phyloP scores from a whole-genome alignment of 2,329 filamentous ascomycete genomes.

The Hymenotorrendiella dingleyae region DNA sequence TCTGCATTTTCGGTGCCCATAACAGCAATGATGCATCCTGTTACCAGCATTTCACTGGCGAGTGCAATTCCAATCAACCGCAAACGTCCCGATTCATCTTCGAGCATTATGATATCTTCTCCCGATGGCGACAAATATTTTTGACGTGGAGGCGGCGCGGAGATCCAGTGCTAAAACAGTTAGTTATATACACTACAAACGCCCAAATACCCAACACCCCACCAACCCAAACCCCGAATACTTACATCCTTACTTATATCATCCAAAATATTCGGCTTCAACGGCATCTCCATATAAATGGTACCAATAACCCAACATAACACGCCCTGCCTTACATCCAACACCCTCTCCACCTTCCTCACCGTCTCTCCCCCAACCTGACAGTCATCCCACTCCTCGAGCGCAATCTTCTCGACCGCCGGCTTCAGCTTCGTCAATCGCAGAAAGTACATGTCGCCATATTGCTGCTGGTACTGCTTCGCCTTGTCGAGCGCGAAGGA shows the following conservation, averaged over 20 bases:
- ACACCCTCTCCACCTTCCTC: slow-evolving; percentile 73
- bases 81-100: slow-evolving; percentile 91
- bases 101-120: slow-evolving; percentile 72
- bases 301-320: slow-evolving; percentile 94
- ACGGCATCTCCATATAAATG: slow-evolving; percentile 92
- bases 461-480: slow-evolving; percentile 86
- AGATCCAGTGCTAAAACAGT: slow-evolving; percentile 69
- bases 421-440: slow-evolving; percentile 84
- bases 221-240: slow-evolving; percentile 7
- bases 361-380: slow-evolving; percentile 73
- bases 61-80: slow-evolving; percentile 69
- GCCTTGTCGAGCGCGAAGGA: slow-evolving; percentile 68
- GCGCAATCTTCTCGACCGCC: slow-evolving; percentile 67
- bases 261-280: slow-evolving; percentile 94
- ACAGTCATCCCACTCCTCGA: slow-evolving; percentile 70
- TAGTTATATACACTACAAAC: background rate
- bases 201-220: background rate
- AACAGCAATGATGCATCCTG: slow-evolving; percentile 88
- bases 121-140: slow-evolving; percentile 64
- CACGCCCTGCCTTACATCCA: slow-evolving; percentile 93
- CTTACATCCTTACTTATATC: slow-evolving; percentile 87
- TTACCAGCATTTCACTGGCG: slow-evolving; percentile 68
- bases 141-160: slow-evolving; percentile 67
- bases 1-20: slow-evolving; percentile 89
- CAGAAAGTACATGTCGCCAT: slow-evolving; percentile 95